These are phyloP conservation scores for Trichoderma sp. DNA, from an alignment of 2,329 filamentous ascomycete species.

Conservation along the genomic window DNA sequence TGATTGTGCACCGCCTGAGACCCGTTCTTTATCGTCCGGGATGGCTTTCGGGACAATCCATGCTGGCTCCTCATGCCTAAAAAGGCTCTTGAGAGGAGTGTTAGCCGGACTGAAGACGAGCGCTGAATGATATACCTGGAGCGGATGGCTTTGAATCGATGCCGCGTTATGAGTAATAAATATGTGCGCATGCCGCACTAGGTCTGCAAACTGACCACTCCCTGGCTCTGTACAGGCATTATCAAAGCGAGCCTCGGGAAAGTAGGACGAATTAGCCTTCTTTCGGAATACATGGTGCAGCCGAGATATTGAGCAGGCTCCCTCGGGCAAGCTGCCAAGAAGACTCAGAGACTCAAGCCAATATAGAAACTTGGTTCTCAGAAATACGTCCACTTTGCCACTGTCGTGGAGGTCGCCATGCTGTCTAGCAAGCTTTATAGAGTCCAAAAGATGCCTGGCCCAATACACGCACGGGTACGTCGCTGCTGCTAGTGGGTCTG, in stretches of 20 bases:
- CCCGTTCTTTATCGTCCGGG: not conserved
- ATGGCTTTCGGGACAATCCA: not conserved
- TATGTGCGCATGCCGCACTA: not conserved
- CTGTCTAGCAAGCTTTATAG: not conserved
- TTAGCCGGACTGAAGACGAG: not conserved
- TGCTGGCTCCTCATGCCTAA: not conserved
- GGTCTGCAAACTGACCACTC: not conserved
- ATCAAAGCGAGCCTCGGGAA: not conserved
- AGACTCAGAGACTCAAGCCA: constrained; percentile 51
- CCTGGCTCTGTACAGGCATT: not conserved
- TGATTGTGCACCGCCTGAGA: not conserved
- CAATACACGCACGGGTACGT: constrained; percentile 33
- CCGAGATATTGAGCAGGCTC: constrained; percentile 23
- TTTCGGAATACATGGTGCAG: constrained; percentile 18
- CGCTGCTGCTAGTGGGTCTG: constrained; percentile 30
- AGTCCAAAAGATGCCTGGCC: constrained; percentile 31
- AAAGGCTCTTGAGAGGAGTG: not conserved
- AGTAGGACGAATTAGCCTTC: not conserved
- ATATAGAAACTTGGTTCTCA: constrained; percentile 42
- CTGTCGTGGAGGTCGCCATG: not conserved
- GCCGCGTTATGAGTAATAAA: not conserved
- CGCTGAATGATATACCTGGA: not conserved
- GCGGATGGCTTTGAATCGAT: not conserved
- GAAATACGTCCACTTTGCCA: not conserved
- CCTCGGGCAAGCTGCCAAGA: constrained; percentile 35